Evolutionary conservation across 257 asterid species (phyloP), one percentile per base, ranked within the genome.

Genomic region (Nyctanthes arbortristis): DNA sequence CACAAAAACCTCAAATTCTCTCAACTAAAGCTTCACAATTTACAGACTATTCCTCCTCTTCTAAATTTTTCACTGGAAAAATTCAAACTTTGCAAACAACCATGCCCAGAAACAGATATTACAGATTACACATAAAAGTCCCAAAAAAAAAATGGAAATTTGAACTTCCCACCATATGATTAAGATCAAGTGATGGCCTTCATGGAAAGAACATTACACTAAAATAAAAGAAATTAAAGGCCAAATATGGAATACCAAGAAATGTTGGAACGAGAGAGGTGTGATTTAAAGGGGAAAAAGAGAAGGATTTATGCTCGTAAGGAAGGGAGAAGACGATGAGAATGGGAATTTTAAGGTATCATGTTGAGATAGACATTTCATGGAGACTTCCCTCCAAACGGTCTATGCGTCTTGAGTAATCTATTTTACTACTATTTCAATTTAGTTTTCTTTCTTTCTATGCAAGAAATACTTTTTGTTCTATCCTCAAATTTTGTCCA

Each of bases 241-340:
- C 2, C 10, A 68, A 63, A 2, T 61, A 29, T 37, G 73, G 43
- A 22, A 66, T 34, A 56, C 12, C 25, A 6, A 43, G 47, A 49
- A 52, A 0, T 25, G 13, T 22, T 45, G 67, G 71, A 20, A 49
- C 27, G 12, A 3, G n/a, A 34, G 35, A 34, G n/a, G 8, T 74
- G 71, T 33, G 63, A 75, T 73, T 68, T 72, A 73, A 61, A 45
- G 81, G 62, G 5, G 27, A 37, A 57, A 40, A 64, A 58, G 54
- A 37, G 63, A 73, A 56, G 36, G 70, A 68, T 65, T 78, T 73
- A 22, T 20, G 7, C 24, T 9, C 7, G 11, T 49, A 2, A 68
- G 70, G 74, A 56, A 72, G 63, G 73, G n/a, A 75, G 82, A 61
- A 75, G 73, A 75, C 12, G 80, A 20, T 76, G 80, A 71, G 67